Evolutionary conservation across 805 yeast species (phyloP), one percentile per base, ranked within the genome.

Genomic region (Candida patagonica): DNA sequence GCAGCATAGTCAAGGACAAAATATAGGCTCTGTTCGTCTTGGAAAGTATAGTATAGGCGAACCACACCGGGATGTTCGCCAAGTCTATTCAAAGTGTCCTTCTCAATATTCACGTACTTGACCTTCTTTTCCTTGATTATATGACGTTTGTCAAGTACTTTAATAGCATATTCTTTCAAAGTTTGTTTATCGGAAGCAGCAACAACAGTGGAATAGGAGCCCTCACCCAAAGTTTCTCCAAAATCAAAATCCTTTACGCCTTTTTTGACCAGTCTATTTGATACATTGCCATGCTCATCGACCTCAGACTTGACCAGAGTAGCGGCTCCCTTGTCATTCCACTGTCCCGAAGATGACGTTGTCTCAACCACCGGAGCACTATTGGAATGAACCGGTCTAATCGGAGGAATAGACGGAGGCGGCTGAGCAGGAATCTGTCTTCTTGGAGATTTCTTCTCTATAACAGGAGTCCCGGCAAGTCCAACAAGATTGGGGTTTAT

Each of bases 41-140:
- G 98, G 62, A 92, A 92, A 1, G 98, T 92, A 61, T 83, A 92
- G 61, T 85, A 84, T 35, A 92, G 65, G 35, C 88, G 83, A 16
- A 92, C 94, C 22, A 92, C 81, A 1, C 98, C 98, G 0, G 96
- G 96, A 56, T 92, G 97, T 41, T 80, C 79, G 2, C 95, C 95
- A 46, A 92, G 65, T 19, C 89, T 63, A 59, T 87, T 88, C 46
- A 92, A 65, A 1, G 96, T 85, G 41, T 83, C 79, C 57, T 92
- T 92, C 56, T 92, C 98, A 42, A 92, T 89, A 57, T 87, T 87
- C 43, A 92, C 98, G 55, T 92, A 92, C 60, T 92, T 92, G 56
- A 86, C 86, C 59, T 92, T 92, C 56, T 82, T 83, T 61, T 92
- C 98, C 57, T 85, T 78, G 46, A 92, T 94, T 34, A 92, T 92